Base-by-base conservation (phyloP, 305 asterid species). In the Fraxinus floribunda region DNA sequence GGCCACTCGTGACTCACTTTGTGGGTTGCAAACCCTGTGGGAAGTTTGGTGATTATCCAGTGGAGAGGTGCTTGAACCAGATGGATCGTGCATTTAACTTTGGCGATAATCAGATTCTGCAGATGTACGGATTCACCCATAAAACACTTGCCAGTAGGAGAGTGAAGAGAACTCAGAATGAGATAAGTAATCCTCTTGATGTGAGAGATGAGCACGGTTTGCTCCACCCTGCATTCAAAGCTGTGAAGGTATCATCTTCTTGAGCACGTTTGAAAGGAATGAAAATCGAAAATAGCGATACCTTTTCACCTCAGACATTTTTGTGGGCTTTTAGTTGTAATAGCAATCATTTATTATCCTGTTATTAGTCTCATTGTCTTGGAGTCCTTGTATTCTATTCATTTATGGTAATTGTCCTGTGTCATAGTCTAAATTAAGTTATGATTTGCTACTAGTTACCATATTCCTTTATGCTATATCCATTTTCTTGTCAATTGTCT, bases 41-140 rank as follows among this genome's bases (percentile, higher is more conserved):
- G 10, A 57, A 57, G 68, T 20, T 41, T 41, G 68, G 79, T 4
- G 79, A 76, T 76, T 76, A 76, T 26, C 41, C 79, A 3, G 66
- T 76, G 38, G 79, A 76, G 68, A 76, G 70, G 22, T 76, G 79
- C 68, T 76, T 76, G 79, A 76, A 76, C 26, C 39, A 34, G 9
- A 76, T 76, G 79, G 79, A 76, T 3, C 29, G 79, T 0, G 79
- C 79, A 26, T 76, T 76, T 16, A 76, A 76, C 38, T 76, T 76
- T 44, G 79, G 68, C n/a, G 78, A 75, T 22, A 75, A 75, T 75
- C 78, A 75, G 32, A 36, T 75, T 7, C 78, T 75, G 60, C 52
- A 18, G 55, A 35, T 75, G 57, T 75, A 75, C 16, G 78, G 78
- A 18, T 75, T 75, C 38, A 38, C 55, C 6, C 79, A 76, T 76